Evolutionary conservation across 352 stramenopile genomes (phyloP).

Genomic region (Phytophthora colocasiae): DNA sequence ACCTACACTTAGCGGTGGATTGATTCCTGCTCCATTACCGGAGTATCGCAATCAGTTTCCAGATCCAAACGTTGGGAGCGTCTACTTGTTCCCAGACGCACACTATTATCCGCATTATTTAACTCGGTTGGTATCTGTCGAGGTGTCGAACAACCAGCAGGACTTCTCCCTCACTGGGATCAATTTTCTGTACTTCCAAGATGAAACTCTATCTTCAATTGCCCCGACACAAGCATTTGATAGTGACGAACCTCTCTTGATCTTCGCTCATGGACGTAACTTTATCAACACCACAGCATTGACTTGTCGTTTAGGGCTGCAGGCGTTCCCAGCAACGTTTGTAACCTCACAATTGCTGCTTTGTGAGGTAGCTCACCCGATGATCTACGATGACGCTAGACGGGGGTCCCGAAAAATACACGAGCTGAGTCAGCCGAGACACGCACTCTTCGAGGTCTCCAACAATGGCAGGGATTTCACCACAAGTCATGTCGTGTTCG

Average conservation of each 20-base stretch:
- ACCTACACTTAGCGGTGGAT: conserved; percentile 52
- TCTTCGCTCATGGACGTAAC: conserved; percentile 78
- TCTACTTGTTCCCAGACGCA: conserved; percentile 79
- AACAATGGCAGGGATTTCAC: conserved; percentile 97
- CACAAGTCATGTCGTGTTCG: conserved; percentile 71
- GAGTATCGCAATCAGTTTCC: conserved; percentile 73
- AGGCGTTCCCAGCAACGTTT: conserved; percentile 86
- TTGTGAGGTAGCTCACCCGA: conserved; percentile 73
- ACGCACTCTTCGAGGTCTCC: conserved; percentile 90
- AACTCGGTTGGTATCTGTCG: conserved; percentile 89
- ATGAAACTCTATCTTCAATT: conserved; percentile 75
- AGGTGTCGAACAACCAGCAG: conserved; percentile 96
- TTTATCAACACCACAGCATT: conserved; percentile 95
- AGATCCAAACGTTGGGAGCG: conserved; percentile 69
- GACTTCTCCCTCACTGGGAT: conserved; percentile 94
- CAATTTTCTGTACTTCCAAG: conserved; percentile 93
- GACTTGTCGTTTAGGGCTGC: conserved; percentile 88
- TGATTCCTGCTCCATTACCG: conserved; percentile 67
- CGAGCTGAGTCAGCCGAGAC: conserved; percentile 31
- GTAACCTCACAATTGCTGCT: conserved; percentile 87
- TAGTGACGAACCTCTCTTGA: conserved; percentile 38
- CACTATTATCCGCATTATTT: conserved; percentile 92
- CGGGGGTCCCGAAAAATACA: conserved; percentile 23
- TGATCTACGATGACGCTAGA: conserved; percentile 48
- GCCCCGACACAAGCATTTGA: conserved; percentile 68